Base-by-base conservation (phyloP, 768 basidiomycete species). In the Galerina sulciceps region DNA sequence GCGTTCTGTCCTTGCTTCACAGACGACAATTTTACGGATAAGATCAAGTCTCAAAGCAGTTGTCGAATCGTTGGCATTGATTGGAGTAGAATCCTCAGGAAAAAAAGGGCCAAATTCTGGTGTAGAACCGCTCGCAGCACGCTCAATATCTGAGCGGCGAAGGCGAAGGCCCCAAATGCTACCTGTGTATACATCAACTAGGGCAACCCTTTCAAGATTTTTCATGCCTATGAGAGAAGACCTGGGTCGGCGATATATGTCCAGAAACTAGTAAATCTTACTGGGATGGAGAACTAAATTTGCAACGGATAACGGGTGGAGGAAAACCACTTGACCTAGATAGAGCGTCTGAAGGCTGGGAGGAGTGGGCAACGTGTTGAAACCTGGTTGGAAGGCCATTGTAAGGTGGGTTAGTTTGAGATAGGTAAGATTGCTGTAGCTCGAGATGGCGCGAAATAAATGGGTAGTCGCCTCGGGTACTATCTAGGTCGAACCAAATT, bases 91-190 rank as follows among this genome's bases (percentile, higher is more conserved):
- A n/a, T 59, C 57, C 48, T 48, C 55, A 2, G 17, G 17, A 15
- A 58, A 34, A 4, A 10, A 31, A 14, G n/a, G 13, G 34, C 13
- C 23, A 34, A 34, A 36, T 10, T 37, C 18, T 15, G 35, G 18
- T n/a, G 48, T 40, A 20, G 48, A 47, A 15, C 55, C 48, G 53
- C 43, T 17, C 22, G 69, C 72, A 6, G 75, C 79, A 14, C 60
- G 65, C 69, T 83, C 81, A 11, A 86, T 63, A 62, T 85, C 82
- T 11, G 76, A 75, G 38, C 79, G 71, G 14, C 85, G 77, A 26
- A 86, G 58, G 34, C 86, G 75, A 1, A 73, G 72, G 41, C 83
- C 85, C 86, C 86, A 86, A 23, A 88, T 87, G 56, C 84, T 84
- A 45, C 75, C 80, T 10, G 70, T 68, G 63, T 86, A 86, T 18